Percentiles rank a stretch among this genome's conserved stretches.
These are phyloP conservation scores for Neckera pumila DNA, from an alignment of 225 moss, liverwort and hornwort species.

Conservation along the genomic window DNA sequence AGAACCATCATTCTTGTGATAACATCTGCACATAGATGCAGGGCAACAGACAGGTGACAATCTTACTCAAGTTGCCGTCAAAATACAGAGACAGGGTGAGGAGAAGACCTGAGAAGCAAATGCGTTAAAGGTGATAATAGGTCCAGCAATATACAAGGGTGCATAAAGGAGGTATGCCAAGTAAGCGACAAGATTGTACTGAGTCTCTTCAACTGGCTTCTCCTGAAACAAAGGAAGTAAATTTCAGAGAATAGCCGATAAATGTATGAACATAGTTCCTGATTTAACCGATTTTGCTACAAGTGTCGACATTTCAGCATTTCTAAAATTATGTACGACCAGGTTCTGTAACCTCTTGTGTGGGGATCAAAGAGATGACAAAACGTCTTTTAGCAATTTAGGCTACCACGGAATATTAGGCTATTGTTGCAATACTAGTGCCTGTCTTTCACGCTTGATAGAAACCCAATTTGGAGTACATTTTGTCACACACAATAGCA, in stretches of 20 bases:
- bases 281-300: background rate
- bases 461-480: background rate
- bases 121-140: constrained; percentile 87
- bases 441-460: background rate
- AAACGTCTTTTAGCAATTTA: background rate
- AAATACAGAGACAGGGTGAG: background rate
- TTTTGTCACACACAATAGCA: background rate
- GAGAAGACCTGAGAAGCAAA: constrained; percentile 80
- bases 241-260: background rate
- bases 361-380: background rate
- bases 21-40: background rate
- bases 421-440: background rate
- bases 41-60: background rate
- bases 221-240: constrained; percentile 42
- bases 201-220: constrained; percentile 32
- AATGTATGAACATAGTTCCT: background rate
- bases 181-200: constrained; percentile 74
- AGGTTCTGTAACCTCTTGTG: background rate
- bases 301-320: background rate
- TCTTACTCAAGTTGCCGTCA: background rate
- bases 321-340: background rate
- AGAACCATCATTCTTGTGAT: background rate
- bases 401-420: background rate
- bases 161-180: constrained; percentile 82
- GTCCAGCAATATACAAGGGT: constrained; percentile 93